phyloP scores from a whole-genome alignment of 108 stramenopile species.

The Phaeodactylum tricornutum region DNA sequence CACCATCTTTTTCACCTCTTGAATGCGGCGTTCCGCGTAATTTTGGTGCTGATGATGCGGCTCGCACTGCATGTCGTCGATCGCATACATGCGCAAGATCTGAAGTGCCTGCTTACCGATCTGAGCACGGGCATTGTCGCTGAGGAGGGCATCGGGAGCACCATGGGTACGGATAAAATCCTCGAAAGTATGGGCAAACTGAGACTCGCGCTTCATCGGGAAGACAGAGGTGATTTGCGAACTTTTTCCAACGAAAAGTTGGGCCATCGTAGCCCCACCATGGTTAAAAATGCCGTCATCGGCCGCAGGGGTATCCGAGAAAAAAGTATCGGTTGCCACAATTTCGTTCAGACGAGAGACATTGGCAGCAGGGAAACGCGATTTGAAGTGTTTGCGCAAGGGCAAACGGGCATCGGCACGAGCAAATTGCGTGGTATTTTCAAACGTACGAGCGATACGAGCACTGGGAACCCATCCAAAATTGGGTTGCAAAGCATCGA shows the following conservation, averaged over 20 bases:
- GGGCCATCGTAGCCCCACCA: constrained; percentile 3
- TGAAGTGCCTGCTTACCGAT: not conserved
- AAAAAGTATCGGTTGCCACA: constrained; percentile 9
- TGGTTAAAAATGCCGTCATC: not conserved
- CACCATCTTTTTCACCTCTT: constrained; percentile 6
- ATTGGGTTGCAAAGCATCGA: constrained; percentile 1
- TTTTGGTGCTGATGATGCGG: constrained; percentile 16
- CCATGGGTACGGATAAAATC: constrained; percentile 13
- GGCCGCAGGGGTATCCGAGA: not conserved
- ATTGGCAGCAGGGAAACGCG: constrained; percentile 4
- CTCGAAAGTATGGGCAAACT: constrained; percentile 6
- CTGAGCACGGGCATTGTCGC: constrained; percentile 10
- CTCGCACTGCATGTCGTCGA: constrained; percentile 6
- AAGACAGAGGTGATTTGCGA: constrained; percentile 4
- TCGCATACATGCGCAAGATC: constrained; percentile 5
- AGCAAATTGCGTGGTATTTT: constrained; percentile 9
- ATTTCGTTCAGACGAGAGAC: constrained; percentile 5
- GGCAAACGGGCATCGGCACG: not conserved
- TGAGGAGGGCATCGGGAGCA: constrained; percentile 5
- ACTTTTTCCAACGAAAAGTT: constrained; percentile 9
- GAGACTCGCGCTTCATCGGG: constrained; percentile 7
- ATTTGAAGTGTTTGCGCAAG: not conserved
- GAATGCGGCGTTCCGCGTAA: constrained; percentile 8
- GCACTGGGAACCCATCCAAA: constrained; percentile 5
- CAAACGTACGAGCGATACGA: constrained; percentile 6